Evolutionary conservation across 1,139 yeast species (phyloP).

Genomic region (Debaryomyces fabryi): DNA sequence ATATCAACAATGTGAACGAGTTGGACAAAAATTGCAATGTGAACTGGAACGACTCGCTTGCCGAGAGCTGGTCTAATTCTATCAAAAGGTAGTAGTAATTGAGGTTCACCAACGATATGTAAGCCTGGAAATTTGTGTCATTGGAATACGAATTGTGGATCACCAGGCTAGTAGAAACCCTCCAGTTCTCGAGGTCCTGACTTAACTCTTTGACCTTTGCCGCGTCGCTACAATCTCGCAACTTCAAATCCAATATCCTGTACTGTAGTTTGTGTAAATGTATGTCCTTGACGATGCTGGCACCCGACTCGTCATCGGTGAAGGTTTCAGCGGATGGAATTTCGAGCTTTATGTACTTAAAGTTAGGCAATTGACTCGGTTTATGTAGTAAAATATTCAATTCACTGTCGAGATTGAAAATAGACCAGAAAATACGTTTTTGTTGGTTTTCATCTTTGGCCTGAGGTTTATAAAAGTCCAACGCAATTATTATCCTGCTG

Average conservation of each 20-base stretch:
- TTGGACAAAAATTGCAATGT: constrained; percentile 46
- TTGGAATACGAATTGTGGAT: constrained; percentile 29
- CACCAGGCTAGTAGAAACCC: constrained; percentile 31
- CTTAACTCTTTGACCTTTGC: constrained; percentile 23
- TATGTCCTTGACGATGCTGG: constrained; percentile 25
- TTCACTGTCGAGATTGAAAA: constrained; percentile 44
- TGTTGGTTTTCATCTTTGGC: constrained; percentile 13
- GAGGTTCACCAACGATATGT: constrained; percentile 36
- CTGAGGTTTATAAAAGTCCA: constrained; percentile 23
- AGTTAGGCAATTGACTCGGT: constrained; percentile 40
- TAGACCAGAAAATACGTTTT: constrained; percentile 41
- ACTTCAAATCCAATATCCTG: constrained; percentile 21
- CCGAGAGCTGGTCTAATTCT: constrained; percentile 45
- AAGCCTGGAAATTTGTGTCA: constrained; percentile 34
- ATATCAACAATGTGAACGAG: constrained; percentile 40
- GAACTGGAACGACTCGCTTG: constrained; percentile 42
- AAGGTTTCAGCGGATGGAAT: constrained; percentile 15
- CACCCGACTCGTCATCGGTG: constrained; percentile 23
- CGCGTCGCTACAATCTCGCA: constrained; percentile 13
- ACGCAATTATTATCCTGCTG: constrained; percentile 30
- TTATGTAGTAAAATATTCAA: constrained; percentile 33
- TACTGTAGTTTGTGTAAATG: constrained; percentile 24
- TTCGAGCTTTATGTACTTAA: constrained; percentile 21
- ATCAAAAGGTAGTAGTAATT: constrained; percentile 43
- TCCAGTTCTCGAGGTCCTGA: constrained; percentile 39